Conservation (phyloP, 2,329 filamentous ascomycete species). For the Aspergillus tanneri region DNA sequence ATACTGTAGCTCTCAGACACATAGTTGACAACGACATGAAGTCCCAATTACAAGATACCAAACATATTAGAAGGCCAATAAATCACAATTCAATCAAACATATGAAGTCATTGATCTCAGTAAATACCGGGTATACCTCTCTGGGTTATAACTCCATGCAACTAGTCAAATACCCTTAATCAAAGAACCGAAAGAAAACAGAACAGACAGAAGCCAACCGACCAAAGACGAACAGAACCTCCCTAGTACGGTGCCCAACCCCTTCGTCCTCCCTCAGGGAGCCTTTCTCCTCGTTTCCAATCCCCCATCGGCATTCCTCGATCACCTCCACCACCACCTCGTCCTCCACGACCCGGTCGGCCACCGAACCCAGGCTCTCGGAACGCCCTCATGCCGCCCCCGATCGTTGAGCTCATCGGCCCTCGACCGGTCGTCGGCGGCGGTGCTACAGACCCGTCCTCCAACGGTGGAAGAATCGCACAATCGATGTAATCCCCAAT, state of each 20-base stretch:
- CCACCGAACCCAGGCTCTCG: slow-evolving; percentile 48
- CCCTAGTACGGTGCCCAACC: slow-evolving; percentile 42
- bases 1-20: no score
- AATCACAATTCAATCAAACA: background rate
- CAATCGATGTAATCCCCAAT: slow-evolving; percentile 87
- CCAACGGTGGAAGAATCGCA: slow-evolving; percentile 72
- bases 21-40: no score
- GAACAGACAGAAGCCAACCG: background rate
- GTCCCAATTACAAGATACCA: no score
- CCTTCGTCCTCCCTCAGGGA: slow-evolving; percentile 39
- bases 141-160: slow-evolving; percentile 16
- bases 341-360: slow-evolving; percentile 43
- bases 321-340: slow-evolving; percentile 44
- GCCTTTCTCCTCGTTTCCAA: slow-evolving; percentile 50
- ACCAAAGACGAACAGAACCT: background rate
- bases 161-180: slow-evolving; percentile 4
- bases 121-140: slow-evolving; percentile 15
- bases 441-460: slow-evolving; percentile 71
- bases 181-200: slow-evolving; percentile 3
- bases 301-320: slow-evolving; percentile 46
- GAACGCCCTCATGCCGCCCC: slow-evolving; percentile 43
- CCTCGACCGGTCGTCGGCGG: slow-evolving; percentile 50
- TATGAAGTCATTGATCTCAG: background rate
- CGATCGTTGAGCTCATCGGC: slow-evolving; percentile 43
- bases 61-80: background rate